phyloP scores from a whole-genome alignment of 129 eudicot species.

The Ambrosia artemisiifolia region DNA sequence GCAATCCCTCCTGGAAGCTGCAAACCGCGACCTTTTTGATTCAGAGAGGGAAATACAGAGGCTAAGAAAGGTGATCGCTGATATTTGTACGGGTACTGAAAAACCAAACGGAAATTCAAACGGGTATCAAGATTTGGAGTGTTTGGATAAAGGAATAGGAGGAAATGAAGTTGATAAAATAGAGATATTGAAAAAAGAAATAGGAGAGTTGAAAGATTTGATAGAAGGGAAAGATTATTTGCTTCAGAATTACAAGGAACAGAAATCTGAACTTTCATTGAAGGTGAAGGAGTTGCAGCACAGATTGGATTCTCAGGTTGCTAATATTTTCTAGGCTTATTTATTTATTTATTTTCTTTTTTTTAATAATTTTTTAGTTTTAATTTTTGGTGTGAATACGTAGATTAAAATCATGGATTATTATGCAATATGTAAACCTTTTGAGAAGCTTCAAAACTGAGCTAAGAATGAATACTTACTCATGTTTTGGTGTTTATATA shows the following conservation, averaged over 20 bases:
- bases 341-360: not conserved
- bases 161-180: constrained; percentile 49
- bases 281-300: constrained; percentile 80
- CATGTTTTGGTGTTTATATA: not conserved
- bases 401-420: constrained; percentile 13
- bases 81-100: constrained; percentile 62
- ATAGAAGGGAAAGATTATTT: constrained; percentile 72
- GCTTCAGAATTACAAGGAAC: constrained; percentile 76
- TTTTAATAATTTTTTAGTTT: constrained; percentile 26
- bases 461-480: constrained; percentile 15
- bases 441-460: constrained; percentile 3
- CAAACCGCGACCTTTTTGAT: constrained; percentile 76
- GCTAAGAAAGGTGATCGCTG: constrained; percentile 83
- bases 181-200: constrained; percentile 62
- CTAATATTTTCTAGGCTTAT: constrained; percentile 57
- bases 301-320: constrained; percentile 78
- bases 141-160: constrained; percentile 40
- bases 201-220: constrained; percentile 66
- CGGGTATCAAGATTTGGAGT: constrained; percentile 51
- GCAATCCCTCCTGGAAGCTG: constrained; percentile 61
- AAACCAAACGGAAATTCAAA: constrained; percentile 48
- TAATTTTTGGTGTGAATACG: constrained; percentile 29
- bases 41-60: constrained; percentile 91
- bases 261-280: constrained; percentile 62
- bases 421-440: constrained; percentile 1